Evolutionary conservation across 2,329 filamentous ascomycete genomes (phyloP), one percentile per base, ranked within the genome.

Genomic region (Fusarium humuli): DNA sequence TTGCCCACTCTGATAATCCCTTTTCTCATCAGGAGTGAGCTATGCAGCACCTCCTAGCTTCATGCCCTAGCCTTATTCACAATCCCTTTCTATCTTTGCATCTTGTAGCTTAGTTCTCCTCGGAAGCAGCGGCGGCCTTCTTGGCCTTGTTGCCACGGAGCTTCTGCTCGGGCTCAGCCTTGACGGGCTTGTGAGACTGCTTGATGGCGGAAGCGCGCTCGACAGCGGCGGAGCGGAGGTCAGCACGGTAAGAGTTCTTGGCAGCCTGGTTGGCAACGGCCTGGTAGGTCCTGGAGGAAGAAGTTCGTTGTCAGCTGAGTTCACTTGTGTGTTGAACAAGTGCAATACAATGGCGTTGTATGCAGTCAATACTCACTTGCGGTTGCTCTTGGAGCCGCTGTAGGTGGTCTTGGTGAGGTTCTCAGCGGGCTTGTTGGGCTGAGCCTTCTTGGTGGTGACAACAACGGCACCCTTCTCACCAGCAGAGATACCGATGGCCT

Each of bases 141-240:
- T 88, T 88, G 78, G 92, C 93, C 87, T 94, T 93, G 75, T 86
- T 86, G 77, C 94, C 94, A 79, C 94, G 89, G 77, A 87, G 86
- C 90, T 97, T 97, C 79, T 83, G 80, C 84, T 90, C 90, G 77
- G 89, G 89, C 71, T 85, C 83, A 68, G 91, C 87, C 91, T 97
- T 97, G 84, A 91, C 89, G 76, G 91, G 85, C 81, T 87, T 88
- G 89, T 97, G 92, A 77, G 92, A 90, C 79, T 87, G 86, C 83
- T 91, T 92, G 86, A 97, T 88, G 78, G 94, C 94, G 78, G 91
- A 94, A 80, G 92, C 94, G 79, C 96, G 93, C 83, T 94, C 86
- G 79, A 98, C 91, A 77, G 95, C 94, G 78, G 87, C 86, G 79
- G 88, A 84, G 76, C 91, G 91, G 83, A 94, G 87, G 81, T 95